Percentiles rank a stretch among this genome's conserved stretches.
Conservation (phyloP, 2,329 filamentous ascomycete genomes). For the Colletotrichum liriopes region DNA sequence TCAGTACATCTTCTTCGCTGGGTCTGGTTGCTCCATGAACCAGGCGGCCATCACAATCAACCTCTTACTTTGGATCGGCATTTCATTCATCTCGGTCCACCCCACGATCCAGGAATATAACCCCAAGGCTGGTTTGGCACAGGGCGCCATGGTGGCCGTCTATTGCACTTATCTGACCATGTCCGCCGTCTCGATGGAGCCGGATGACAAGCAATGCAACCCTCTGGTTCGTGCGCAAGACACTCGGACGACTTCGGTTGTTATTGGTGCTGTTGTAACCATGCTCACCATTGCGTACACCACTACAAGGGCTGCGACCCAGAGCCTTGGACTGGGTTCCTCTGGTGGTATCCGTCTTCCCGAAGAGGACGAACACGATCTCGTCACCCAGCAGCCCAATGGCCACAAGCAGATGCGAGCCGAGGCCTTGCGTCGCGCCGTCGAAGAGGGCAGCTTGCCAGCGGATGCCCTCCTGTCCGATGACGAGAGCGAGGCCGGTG, state of each 20-base stretch:
- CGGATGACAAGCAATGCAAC: conserved; percentile 94
- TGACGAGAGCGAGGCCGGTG: conserved; percentile 76
- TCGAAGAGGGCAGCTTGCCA: conserved; percentile 92
- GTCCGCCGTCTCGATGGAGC: conserved; percentile 98
- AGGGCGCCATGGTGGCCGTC: conserved; percentile 95
- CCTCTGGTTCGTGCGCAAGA: conserved; percentile 88
- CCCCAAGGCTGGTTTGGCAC: conserved; percentile 93
- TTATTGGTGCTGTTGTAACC: conserved; percentile 94
- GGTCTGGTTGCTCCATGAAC: conserved; percentile 90
- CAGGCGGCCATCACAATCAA: conserved; percentile 97
- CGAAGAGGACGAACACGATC: conserved; percentile 86
- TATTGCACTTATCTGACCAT: conserved; percentile 99
- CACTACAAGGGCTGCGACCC: conserved; percentile 94
- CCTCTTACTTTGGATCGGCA: conserved; percentile 83
- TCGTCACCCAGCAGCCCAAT: conserved; percentile 88
- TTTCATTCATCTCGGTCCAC: conserved; percentile 90
- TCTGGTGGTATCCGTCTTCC: conserved; percentile 72
- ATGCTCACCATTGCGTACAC: conserved; percentile 98
- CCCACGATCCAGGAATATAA: conserved; percentile 93
- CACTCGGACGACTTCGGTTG: conserved; percentile 89
- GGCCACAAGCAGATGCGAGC: conserved; percentile 91
- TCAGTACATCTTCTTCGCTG: conserved; percentile 97
- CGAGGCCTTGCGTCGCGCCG: conserved; percentile 90
- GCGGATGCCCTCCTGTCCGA: conserved; percentile 89
- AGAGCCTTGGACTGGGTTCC: conserved; percentile 81